Base-by-base conservation (phyloP, 2,329 filamentous ascomycete genomes). In the Epichloe elymi region DNA sequence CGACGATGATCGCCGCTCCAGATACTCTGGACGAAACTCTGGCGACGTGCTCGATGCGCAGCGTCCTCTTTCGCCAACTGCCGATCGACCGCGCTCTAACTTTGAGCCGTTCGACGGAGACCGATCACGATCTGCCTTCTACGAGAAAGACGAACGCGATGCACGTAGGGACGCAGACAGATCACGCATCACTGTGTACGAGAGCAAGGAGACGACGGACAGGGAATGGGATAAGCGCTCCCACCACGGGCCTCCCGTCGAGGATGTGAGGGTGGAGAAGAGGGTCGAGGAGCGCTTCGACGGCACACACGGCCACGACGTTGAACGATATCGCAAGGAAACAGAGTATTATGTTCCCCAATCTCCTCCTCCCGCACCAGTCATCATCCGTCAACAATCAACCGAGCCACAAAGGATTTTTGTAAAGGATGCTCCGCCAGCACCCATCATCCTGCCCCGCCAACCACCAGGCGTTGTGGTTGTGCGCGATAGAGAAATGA, bases 261-360 rank as follows among this genome's bases (percentile, higher is more conserved):
- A 73, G 48, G 77, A 81, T 23, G 57, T 80, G 37, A 72, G 74
- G 50, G 64, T 80, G 54, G 76, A 81, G 57, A 75, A 74, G 57
- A 74, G 74, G 49, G 68, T 69, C 15, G 68, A 78, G 50, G 74
- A 78, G 56, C 71, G 70, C 46, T 65, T 70, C 30, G 73, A 75
- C 43, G 73, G 75, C 23, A 58, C 63, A 17, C 62, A 62, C 20
- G 70, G 70, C 43, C 70, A 69, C 51, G 75, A 82, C 17, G 59
- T 81, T 41, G 79, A 83, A 61, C 73, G 72, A 60, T 80, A 79
- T 59, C 75, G 75, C 59, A 76, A 75, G 62, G 79, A 83, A 61
- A 79, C 77, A 2, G 80, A 83, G 57, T 83, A 81, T 61, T 83
- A 76, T 58, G 68, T 74, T 43, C 73, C 74, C 3, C 68, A 71